Evolutionary conservation across 352 stramenopile genomes (phyloP).

Genomic region (Pythium plurisporium): DNA sequence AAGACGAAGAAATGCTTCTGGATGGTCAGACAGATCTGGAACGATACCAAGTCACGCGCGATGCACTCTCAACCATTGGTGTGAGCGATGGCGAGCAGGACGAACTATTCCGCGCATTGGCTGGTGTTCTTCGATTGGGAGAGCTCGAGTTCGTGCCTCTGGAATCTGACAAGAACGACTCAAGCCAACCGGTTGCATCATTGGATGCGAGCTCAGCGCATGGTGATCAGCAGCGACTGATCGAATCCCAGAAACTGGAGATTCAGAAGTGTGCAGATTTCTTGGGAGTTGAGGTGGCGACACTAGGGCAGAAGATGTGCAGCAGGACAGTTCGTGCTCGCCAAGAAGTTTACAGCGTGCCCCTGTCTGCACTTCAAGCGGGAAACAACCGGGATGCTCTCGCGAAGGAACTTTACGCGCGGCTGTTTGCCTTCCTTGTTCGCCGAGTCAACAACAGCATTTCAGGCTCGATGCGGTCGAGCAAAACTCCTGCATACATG

Average conservation of each 20-base stretch:
- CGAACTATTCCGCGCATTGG: constrained; percentile 67
- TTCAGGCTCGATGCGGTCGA: constrained; percentile 37
- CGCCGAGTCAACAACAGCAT: constrained; percentile 81
- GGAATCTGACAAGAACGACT: constrained; percentile 71
- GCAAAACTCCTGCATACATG: constrained; percentile 40
- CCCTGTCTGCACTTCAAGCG: constrained; percentile 64
- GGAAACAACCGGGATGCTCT: constrained; percentile 91
- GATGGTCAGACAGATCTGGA: constrained; percentile 69
- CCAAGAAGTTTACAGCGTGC: constrained; percentile 80
- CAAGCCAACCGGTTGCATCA: constrained; percentile 60
- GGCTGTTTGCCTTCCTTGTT: constrained; percentile 95
- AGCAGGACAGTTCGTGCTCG: constrained; percentile 77
- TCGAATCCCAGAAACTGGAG: constrained; percentile 52
- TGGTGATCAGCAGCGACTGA: constrained; percentile 25
- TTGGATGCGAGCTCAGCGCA: constrained; percentile 17
- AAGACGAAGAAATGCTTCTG: constrained; percentile 62
- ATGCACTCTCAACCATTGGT: constrained; percentile 76
- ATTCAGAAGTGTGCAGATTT: constrained; percentile 61
- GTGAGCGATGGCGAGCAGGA: constrained; percentile 62
- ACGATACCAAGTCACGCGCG: constrained; percentile 75
- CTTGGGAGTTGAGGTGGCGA: constrained; percentile 59
- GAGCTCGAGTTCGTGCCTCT: constrained; percentile 78
- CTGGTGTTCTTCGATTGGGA: constrained; percentile 74
- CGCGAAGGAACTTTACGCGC: constrained; percentile 93
- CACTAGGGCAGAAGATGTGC: constrained; percentile 66